phyloP scores from a whole-genome alignment of 2,329 filamentous ascomycete genomes.

The Ilyonectria robusta region DNA sequence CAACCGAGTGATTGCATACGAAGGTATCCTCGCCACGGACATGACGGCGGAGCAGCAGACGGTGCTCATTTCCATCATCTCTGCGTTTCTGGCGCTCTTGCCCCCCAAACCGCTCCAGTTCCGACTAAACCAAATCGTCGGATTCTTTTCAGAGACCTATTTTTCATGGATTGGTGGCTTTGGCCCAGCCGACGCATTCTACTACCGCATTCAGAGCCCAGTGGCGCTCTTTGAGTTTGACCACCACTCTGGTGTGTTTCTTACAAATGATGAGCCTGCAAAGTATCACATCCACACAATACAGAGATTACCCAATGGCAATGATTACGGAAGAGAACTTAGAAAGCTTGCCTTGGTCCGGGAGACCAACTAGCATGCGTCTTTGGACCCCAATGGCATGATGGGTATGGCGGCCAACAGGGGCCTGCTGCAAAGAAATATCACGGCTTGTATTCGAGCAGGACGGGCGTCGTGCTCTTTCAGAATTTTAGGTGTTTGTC shows the following conservation, averaged over 20 bases:
- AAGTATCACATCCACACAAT: constrained; percentile 87
- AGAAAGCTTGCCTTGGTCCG: not conserved
- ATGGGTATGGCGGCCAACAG: too few species aligned
- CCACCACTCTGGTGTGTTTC: constrained; percentile 83
- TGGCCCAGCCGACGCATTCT: constrained; percentile 78
- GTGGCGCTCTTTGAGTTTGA: constrained; percentile 84
- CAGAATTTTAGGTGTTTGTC: too few species aligned
- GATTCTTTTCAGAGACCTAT: constrained; percentile 75
- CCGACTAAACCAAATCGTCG: constrained; percentile 58
- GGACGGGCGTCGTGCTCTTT: too few species aligned
- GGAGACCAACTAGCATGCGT: too few species aligned
- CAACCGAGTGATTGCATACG: too few species aligned
- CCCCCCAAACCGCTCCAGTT: constrained; percentile 68
- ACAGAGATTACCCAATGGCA: constrained; percentile 79
- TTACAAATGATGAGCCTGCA: constrained; percentile 79
- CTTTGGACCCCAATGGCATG: too few species aligned
- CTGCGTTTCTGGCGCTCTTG: constrained; percentile 75
- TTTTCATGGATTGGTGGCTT: constrained; percentile 85
- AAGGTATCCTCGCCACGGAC: too few species aligned
- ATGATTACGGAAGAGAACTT: constrained; percentile 77
- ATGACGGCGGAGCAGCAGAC: too few species aligned
- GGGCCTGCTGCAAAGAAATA: too few species aligned
- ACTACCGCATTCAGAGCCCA: constrained; percentile 83
- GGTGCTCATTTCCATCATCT: too few species aligned
- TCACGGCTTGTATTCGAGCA: too few species aligned